These are phyloP conservation scores for Annulohypoxylon moriforme DNA, from an alignment of 495 filamentous ascomycete species.

Conservation along the genomic window DNA sequence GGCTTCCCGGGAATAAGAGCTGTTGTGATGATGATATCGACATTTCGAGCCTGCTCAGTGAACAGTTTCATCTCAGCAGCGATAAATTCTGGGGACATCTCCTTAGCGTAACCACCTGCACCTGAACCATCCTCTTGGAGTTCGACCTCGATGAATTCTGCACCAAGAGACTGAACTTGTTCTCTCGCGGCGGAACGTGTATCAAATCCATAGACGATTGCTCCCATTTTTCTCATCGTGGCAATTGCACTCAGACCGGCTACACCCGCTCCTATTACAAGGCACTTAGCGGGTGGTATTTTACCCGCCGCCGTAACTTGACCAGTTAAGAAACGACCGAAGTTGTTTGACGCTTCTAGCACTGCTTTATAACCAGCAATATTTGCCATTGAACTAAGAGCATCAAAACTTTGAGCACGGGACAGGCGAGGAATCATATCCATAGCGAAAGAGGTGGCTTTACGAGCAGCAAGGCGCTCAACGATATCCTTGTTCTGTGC, in stretches of 20 bases:
- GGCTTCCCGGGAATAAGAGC: constrained; percentile 81
- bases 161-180: constrained; percentile 85
- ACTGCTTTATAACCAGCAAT: constrained; percentile 90
- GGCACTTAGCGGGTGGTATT: constrained; percentile 83
- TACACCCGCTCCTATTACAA: constrained; percentile 86
- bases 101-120: constrained; percentile 83
- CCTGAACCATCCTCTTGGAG: constrained; percentile 86
- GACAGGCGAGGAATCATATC: constrained; percentile 87
- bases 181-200: constrained; percentile 81
- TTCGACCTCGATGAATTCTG: constrained; percentile 86
- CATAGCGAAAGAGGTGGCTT: constrained; percentile 81
- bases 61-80: constrained; percentile 90
- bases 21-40: constrained; percentile 89
- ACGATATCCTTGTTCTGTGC: constrained; percentile 76
- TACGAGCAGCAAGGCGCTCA: constrained; percentile 70
- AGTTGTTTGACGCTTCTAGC: constrained; percentile 82
- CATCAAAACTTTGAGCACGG: constrained; percentile 83
- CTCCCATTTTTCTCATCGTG: constrained; percentile 81
- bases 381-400: constrained; percentile 86
- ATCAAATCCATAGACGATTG: constrained; percentile 85
- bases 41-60: constrained; percentile 80
- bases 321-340: constrained; percentile 83
- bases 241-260: constrained; percentile 85
- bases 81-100: constrained; percentile 90
- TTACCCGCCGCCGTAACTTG: constrained; percentile 86